Conservation (phyloP, 2,329 filamentous ascomycete genomes). For the Colletotrichum paranaense region DNA sequence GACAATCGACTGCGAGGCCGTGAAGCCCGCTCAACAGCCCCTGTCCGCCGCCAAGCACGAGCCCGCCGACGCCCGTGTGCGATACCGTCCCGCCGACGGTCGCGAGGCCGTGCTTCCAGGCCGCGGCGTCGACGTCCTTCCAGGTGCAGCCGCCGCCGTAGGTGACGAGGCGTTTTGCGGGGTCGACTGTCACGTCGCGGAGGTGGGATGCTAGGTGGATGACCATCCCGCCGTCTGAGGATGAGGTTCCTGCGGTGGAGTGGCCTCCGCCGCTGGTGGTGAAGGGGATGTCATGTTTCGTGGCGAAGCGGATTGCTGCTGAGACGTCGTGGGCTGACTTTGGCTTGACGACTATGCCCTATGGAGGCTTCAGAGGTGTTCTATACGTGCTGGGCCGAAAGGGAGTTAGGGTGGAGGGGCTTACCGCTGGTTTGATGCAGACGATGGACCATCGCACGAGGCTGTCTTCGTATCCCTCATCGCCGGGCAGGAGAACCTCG, state of each 20-base stretch:
- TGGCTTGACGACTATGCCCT: neutral
- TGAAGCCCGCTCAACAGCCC: constrained; percentile 65
- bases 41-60: constrained; percentile 69
- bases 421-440: constrained; percentile 48
- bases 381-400: constrained; percentile 50
- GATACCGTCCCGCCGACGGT: constrained; percentile 72
- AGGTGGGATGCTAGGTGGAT: neutral
- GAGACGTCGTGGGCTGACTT: neutral
- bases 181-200: neutral
- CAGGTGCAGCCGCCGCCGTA: constrained; percentile 64
- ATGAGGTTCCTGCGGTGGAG: neutral
- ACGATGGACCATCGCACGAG: constrained; percentile 51
- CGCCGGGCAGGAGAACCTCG: constrained; percentile 45
- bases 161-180: neutral
- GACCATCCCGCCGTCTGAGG: neutral
- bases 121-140: constrained; percentile 64
- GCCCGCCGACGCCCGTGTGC: constrained; percentile 70
- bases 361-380: neutral
- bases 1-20: constrained; percentile 60
- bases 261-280: neutral
- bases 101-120: constrained; percentile 62
- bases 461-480: constrained; percentile 47
- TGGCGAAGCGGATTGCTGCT: neutral
- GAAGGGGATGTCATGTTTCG: neutral
- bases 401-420: constrained; percentile 43